These are phyloP conservation scores for Linnemannia zychae DNA, from an alignment of 192 early-diverging fungal species.

Conservation along the genomic window DNA sequence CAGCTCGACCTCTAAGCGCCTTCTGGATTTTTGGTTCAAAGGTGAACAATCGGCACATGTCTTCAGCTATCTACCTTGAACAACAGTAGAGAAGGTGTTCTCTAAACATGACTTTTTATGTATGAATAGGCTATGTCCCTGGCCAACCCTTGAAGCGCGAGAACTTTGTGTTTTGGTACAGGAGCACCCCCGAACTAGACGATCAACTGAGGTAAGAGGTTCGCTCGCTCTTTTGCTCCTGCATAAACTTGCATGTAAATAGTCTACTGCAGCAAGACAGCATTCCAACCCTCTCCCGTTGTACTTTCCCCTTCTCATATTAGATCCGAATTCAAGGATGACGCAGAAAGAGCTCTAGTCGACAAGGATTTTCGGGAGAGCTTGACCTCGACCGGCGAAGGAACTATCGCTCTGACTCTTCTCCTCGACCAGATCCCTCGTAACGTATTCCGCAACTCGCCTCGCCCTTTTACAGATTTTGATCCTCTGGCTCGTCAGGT, in stretches of 20 bases:
- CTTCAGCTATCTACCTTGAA: too few relatives aligned
- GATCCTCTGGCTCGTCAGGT: conserved; percentile 67
- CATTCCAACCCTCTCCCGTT: too few relatives aligned
- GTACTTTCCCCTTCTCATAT: not conserved
- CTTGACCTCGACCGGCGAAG: conserved; percentile 27
- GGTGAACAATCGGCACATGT: conserved; percentile 22
- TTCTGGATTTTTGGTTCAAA: conserved; percentile 43
- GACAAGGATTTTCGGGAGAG: conserved; percentile 22
- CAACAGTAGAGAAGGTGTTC: not conserved
- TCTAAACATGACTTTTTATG: not conserved
- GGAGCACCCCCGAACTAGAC: conserved; percentile 26
- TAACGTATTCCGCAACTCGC: conserved; percentile 71
- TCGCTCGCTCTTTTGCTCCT: not conserved
- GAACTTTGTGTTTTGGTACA: conserved; percentile 23
- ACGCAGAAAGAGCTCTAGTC: conserved; percentile 31
- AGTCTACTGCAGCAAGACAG: too few relatives aligned
- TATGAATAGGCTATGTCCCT: conserved; percentile 35
- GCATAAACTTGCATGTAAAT: not conserved
- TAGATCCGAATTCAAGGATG: conserved; percentile 25
- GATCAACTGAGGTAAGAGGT: conserved; percentile 24
- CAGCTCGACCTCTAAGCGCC: conserved; percentile 26
- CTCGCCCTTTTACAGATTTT: conserved; percentile 65
- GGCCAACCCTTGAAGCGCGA: conserved; percentile 24
- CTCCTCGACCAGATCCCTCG: conserved; percentile 75
- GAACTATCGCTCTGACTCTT: conserved; percentile 55